Evolutionary conservation across 805 yeast genomes (phyloP).

Genomic region (Candida wancherniae): DNA sequence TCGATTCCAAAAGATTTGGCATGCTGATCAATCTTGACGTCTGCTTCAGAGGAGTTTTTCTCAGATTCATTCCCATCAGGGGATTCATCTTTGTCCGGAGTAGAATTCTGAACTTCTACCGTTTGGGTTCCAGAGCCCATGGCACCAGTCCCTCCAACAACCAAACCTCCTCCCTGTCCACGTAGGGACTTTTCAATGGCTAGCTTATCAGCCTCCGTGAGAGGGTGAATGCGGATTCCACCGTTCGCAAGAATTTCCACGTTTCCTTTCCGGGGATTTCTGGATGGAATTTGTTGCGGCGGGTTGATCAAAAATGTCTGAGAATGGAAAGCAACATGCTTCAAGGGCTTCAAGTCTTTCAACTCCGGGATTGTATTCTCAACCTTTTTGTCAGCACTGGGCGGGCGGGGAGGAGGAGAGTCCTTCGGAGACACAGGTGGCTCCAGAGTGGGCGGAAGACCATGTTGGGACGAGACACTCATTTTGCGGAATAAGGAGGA

Average conservation of each 20-base stretch:
- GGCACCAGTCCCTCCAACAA: constrained; percentile 76
- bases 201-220: constrained; percentile 48
- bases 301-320: constrained; percentile 51
- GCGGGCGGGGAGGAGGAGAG: constrained; percentile 2
- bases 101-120: not conserved
- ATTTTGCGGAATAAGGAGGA: constrained; percentile 29
- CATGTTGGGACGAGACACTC: constrained; percentile 10
- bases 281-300: constrained; percentile 82
- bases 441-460: constrained; percentile 1
- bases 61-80: constrained; percentile 1
- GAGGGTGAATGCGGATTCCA: constrained; percentile 47
- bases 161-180: constrained; percentile 59
- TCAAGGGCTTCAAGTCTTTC: constrained; percentile 31
- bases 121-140: constrained; percentile 37
- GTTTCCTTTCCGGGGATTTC: constrained; percentile 77
- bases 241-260: constrained; percentile 56
- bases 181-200: constrained; percentile 37
- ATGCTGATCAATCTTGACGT: constrained; percentile 11
- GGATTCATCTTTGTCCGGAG: constrained; percentile 2
- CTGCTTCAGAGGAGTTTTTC: constrained; percentile 7
- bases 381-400: not conserved
- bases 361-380: constrained; percentile 21
- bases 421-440: constrained; percentile 1
- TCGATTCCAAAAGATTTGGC: constrained; percentile 14
- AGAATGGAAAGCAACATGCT: constrained; percentile 40